A percentile compares a stretch with the other conserved stretches of the same genome.
These are phyloP conservation scores for Chlorociboria aeruginascens DNA, from an alignment of 495 filamentous ascomycete species.

Conservation along the genomic window DNA sequence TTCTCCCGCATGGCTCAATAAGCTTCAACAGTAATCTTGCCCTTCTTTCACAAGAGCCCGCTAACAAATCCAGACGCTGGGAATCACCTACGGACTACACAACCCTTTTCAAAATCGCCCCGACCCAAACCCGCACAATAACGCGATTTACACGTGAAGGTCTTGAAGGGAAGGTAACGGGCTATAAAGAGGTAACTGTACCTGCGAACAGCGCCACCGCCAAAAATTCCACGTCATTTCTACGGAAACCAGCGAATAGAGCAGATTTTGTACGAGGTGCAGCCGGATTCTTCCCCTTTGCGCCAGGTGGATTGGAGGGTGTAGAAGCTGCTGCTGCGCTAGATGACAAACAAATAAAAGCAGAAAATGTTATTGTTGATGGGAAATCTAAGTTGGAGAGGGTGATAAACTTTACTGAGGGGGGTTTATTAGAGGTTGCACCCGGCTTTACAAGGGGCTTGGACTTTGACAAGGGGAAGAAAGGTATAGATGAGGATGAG, in stretches of 20 bases:
- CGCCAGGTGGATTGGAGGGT: constrained; percentile 80
- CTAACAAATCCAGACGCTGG: constrained; percentile 49
- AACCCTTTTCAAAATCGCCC: constrained; percentile 72
- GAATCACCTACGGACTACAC: constrained; percentile 63
- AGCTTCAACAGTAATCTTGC: constrained; percentile 56
- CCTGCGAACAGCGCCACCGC: constrained; percentile 83
- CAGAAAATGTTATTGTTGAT: constrained; percentile 22
- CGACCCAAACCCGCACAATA: constrained; percentile 85
- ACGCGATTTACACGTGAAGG: constrained; percentile 88
- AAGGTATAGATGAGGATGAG: constrained; percentile 40
- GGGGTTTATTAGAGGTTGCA: constrained; percentile 67
- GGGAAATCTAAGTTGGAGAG: constrained; percentile 50
- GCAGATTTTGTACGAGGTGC: constrained; percentile 93
- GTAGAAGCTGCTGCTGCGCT: constrained; percentile 69
- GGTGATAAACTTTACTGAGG: constrained; percentile 73
- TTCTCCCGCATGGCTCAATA: constrained; percentile 72
- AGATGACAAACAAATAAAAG: constrained; percentile 48
- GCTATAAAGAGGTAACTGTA: constrained; percentile 89
- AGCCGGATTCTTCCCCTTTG: constrained; percentile 91
- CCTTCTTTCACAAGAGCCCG: neutral
- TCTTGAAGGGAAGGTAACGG: constrained; percentile 84
- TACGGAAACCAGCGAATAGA: constrained; percentile 74
- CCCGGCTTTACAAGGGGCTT: constrained; percentile 77
- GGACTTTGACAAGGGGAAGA: constrained; percentile 49
- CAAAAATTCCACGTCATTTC: constrained; percentile 89